Base-by-base conservation (phyloP, 2,329 filamentous ascomycete genomes). In the Aspergillus tubingensis region DNA sequence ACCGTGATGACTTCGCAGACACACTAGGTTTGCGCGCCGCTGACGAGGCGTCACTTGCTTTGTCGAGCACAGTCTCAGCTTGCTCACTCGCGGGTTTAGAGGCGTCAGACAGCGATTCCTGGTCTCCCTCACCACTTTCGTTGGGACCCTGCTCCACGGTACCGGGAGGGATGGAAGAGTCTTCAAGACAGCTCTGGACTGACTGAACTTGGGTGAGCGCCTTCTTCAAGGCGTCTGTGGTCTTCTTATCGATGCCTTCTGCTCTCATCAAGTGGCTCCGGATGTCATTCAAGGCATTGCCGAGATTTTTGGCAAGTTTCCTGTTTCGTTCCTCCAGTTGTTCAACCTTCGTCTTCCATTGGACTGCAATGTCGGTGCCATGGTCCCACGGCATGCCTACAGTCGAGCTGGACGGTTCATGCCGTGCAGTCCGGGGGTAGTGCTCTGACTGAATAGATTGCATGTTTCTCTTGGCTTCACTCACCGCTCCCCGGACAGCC, bases 401-500 rank as follows among this genome's bases (percentile, higher is more conserved):
- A 13, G 64, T 62, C 15, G 54, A 66, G 36, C 59, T 63, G n/a
- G 30, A 32, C n/a, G 58, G 60, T 32, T 64, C 64, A 56, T 61
- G 60, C 55, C 65, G 64, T 48, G 66, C 57, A 23, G 62, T 44
- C 5, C 76, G 75, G 8, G 72, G 62, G 19, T 67, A 68, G 10
- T 72, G 70, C 49, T 76, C 76, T 10, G 77, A 73, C 54, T 81
- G 76, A 48, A 81, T 75, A 38, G 74, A 74, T 64, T 81, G 77
- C 68, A 82, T 79, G 59, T 81, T 81, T 54, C 73, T 77, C 52
- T 77, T 74, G 13, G 79, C 79, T 68, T 81, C 79, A 19, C 70
- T 79, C 47, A 81, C 76, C 21, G 80, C 80, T 11, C 79, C 80
- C 59, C 79, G 77, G 13, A 82, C 77, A 43, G 76, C 79, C 65